Evolutionary conservation across 305 asterid species (phyloP).

Genomic region (Fraxinus paxiana): DNA sequence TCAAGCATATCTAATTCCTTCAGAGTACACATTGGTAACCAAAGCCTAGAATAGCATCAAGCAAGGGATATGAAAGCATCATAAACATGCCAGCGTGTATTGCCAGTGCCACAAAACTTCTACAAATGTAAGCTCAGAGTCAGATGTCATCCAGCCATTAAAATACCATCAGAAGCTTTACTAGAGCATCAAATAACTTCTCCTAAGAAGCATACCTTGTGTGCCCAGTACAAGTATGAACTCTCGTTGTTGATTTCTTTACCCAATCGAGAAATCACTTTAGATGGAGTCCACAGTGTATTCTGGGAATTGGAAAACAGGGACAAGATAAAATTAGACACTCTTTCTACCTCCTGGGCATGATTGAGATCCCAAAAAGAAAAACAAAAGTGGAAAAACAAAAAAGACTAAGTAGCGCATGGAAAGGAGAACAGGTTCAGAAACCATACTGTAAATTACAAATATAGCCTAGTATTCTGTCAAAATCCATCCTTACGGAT

Average conservation of each 20-base stretch:
- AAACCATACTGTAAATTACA: background rate
- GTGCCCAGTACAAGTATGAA: slow-evolving; percentile 91
- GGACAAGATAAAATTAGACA: slow-evolving; percentile 10
- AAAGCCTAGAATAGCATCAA: background rate
- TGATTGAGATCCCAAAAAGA: background rate
- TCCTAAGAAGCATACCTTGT: slow-evolving; percentile 45
- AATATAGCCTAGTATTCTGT: background rate
- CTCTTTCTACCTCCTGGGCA: background rate
- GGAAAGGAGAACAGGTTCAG: background rate
- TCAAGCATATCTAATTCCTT: background rate
- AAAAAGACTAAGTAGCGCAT: background rate
- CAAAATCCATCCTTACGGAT: background rate
- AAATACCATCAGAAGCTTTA: background rate
- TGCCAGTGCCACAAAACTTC: background rate
- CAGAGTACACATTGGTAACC: background rate
- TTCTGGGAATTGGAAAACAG: slow-evolving; percentile 41
- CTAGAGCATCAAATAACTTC: background rate
- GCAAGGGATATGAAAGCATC: background rate
- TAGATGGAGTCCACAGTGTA: slow-evolving; percentile 82
- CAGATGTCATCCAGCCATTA: background rate
- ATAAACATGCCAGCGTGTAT: background rate
- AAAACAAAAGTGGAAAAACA: background rate
- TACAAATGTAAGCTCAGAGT: background rate
- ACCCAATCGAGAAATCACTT: slow-evolving; percentile 83
- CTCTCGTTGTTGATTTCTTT: slow-evolving; percentile 75